These are phyloP conservation scores for Blastobotrys americana DNA, from an alignment of 805 yeast genomes.

Conservation along the genomic window DNA sequence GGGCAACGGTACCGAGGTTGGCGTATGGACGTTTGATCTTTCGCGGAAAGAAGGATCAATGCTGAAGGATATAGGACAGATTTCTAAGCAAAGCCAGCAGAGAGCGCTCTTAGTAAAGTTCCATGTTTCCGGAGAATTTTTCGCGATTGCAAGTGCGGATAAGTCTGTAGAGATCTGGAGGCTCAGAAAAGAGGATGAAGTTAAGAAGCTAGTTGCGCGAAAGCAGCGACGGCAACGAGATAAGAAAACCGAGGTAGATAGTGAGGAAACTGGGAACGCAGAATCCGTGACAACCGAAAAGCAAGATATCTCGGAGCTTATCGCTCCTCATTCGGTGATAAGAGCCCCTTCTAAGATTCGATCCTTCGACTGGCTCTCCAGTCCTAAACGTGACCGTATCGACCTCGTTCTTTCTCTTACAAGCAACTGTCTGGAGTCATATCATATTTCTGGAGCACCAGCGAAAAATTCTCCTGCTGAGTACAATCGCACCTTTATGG, in stretches of 20 bases:
- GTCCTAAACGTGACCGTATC: constrained; percentile 33
- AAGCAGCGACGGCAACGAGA: constrained; percentile 39
- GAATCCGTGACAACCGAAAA: neutral
- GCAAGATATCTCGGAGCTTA: constrained; percentile 31
- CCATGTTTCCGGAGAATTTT: constrained; percentile 38
- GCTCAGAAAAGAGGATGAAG: constrained; percentile 67
- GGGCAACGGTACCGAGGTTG: constrained; percentile 74
- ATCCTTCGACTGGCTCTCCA: constrained; percentile 54
- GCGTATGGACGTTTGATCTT: constrained; percentile 72
- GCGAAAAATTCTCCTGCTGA: constrained; percentile 38
- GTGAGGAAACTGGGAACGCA: constrained; percentile 36
- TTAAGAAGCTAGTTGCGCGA: constrained; percentile 66
- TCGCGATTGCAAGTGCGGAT: constrained; percentile 73
- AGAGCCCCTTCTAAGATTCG: constrained; percentile 60
- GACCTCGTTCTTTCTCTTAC: constrained; percentile 60
- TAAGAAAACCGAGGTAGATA: constrained; percentile 50
- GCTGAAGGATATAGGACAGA: constrained; percentile 47
- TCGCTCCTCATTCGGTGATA: constrained; percentile 62
- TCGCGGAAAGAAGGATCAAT: constrained; percentile 45
- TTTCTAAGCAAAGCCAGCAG: constrained; percentile 54
- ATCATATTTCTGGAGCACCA: constrained; percentile 49
- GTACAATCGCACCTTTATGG: constrained; percentile 37
- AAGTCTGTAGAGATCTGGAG: constrained; percentile 74
- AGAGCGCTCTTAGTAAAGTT: constrained; percentile 59
- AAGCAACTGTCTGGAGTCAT: constrained; percentile 70